Evolutionary conservation across 2,329 filamentous ascomycete species (phyloP), one percentile per base, ranked within the genome.

Genomic region (Penicillium hordei): DNA sequence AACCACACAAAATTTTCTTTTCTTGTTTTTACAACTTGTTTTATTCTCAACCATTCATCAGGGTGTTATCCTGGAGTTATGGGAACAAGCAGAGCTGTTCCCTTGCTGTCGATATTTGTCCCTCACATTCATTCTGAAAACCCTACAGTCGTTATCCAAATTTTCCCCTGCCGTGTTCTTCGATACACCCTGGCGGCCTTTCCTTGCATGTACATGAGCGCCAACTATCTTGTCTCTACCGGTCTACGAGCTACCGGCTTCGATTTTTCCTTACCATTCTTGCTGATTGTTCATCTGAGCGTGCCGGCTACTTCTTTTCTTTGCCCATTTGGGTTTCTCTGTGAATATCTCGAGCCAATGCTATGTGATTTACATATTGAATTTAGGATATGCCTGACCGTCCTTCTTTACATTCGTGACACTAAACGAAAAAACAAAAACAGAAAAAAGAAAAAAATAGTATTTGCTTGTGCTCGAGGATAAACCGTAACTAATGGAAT

Each of bases 161-260:
- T 25, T 25, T 54, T 34, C 45, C 31, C 31, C n/a, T 34, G n/a
- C 19, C 17, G 21, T 21, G 34, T 36, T 29, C 48, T 52, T 43
- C 34, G 8, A 58, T 34, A 29, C 13, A 52, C 21, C n/a, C n/a
- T 45, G 48, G 34, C 29, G 27, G 46, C 8, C 49, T 67, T 57
- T 59, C 48, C 48, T 64, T 62, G 17, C 52, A 54, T 67, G 64
- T 66, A 65, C 34, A 65, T 66, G 58, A 66, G 53, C 55, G 51
- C 59, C 62, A 61, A 64, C 55, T 62, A 52, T 43, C 44, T 58
- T 64, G 44, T 61, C 57, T 50, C 57, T 62, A 58, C 38, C 39
- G 43, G 49, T 44, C 51, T 39, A 52, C 53, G n/a, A 46, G n/a
- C 29, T 19, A 29, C 25, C 49, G 31, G 17, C 31, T 51, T 43